Conservation (phyloP, 1,284 basidiomycete species). For the Ceratobasidium sp. region DNA sequence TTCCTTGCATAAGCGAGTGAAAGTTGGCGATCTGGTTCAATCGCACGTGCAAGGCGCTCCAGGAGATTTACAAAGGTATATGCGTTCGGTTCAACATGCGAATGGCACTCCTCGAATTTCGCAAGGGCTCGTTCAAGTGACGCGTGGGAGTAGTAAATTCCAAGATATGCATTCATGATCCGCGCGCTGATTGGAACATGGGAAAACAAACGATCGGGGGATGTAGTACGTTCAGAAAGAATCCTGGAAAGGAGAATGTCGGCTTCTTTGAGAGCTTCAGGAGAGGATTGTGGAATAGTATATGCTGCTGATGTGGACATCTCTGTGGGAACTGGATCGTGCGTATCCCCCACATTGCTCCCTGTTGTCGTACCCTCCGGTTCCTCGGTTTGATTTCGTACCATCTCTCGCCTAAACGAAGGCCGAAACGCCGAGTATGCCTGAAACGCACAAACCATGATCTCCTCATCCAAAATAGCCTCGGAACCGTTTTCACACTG, state of each 20-base stretch:
- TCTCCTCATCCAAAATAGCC: conserved; percentile 64
- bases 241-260: conserved; percentile 72
- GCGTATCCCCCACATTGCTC: neutral
- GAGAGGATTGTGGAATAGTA: conserved; percentile 65
- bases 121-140: conserved; percentile 58
- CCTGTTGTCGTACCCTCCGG: neutral
- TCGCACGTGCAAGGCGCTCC: conserved; percentile 61
- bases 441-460: conserved; percentile 85
- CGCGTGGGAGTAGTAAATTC: conserved; percentile 62
- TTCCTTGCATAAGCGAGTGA: conserved; percentile 56
- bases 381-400: conserved; percentile 40
- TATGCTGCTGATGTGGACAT: conserved; percentile 31
- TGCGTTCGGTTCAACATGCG: conserved; percentile 58
- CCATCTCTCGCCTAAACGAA: conserved; percentile 61
- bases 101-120: conserved; percentile 56
- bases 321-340: conserved; percentile 55
- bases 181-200: conserved; percentile 65
- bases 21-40: conserved; percentile 48
- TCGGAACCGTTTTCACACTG: conserved; percentile 46
- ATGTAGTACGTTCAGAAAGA: conserved; percentile 56
- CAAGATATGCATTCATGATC: conserved; percentile 82
- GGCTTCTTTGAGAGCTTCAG: conserved; percentile 77
- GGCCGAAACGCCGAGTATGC: conserved; percentile 83
- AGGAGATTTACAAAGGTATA: conserved; percentile 68
- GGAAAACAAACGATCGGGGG: conserved; percentile 58